Conservation (phyloP, 257 asterid species). For the Ilex asprella region DNA sequence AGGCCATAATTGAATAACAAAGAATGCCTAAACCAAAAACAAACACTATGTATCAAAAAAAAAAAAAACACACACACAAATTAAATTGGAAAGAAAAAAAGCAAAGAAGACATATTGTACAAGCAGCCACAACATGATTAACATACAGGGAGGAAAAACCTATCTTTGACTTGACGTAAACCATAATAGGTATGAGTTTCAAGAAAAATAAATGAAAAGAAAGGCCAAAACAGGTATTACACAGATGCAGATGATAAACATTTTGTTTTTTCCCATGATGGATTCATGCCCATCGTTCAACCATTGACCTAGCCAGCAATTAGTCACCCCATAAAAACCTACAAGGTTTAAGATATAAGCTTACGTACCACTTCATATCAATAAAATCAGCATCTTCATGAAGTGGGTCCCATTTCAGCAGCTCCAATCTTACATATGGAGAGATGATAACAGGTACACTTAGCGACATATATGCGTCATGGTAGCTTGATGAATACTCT, state of each 20-base stretch:
- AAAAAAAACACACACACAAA: neutral
- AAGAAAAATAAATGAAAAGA: no score
- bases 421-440: slow-evolving; percentile 92
- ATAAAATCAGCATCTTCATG: slow-evolving; percentile 77
- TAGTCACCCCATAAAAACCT: neutral
- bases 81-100: neutral
- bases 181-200: no score
- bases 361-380: slow-evolving; percentile 77
- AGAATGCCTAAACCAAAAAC: slow-evolving; percentile 50
- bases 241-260: no score
- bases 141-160: no score
- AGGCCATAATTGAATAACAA: slow-evolving; percentile 72
- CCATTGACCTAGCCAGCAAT: no score
- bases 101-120: no score
- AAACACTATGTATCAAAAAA: neutral
- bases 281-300: no score
- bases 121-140: no score
- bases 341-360: neutral
- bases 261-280: no score
- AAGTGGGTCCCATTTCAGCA: slow-evolving; percentile 97
- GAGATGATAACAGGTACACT: slow-evolving; percentile 79
- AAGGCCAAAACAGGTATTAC: no score
- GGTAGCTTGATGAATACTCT: slow-evolving; percentile 67
- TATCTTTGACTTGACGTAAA: no score
- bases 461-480: slow-evolving; percentile 88